Percentiles rank a stretch among this genome's conserved stretches.
phyloP scores from a whole-genome alignment of 371 early-diverging fungal genomes.

The Syncephalastrum sp. region DNA sequence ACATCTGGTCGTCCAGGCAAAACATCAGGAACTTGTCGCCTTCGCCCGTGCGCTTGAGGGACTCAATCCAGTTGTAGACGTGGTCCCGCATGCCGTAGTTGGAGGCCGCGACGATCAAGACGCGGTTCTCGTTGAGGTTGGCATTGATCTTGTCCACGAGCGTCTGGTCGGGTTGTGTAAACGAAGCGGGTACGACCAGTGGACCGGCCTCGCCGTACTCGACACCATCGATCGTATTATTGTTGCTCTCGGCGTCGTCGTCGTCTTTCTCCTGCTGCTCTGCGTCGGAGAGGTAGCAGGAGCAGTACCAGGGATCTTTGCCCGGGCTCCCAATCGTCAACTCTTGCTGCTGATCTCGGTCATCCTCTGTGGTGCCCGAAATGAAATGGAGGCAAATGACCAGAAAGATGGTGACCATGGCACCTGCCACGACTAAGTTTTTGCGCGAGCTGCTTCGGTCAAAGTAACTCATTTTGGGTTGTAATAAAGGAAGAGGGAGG shows the following conservation, averaged over 20 bases:
- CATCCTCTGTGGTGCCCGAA: too few species aligned
- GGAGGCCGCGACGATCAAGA: constrained; percentile 17
- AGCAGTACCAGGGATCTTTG: constrained; percentile 12
- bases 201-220: background rate
- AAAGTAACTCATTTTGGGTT: too few species aligned
- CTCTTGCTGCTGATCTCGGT: too few species aligned
- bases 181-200: constrained; percentile 12
- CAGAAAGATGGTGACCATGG: too few species aligned
- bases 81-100: constrained; percentile 28
- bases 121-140: constrained; percentile 14
- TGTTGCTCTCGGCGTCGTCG: too few species aligned
- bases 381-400: too few species aligned
- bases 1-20: constrained; percentile 26
- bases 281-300: constrained; percentile 13
- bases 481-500: too few species aligned
- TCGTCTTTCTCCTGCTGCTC: background rate
- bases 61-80: constrained; percentile 30
- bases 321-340: too few species aligned
- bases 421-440: too few species aligned
- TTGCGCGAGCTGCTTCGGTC: too few species aligned
- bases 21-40: constrained; percentile 20
- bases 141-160: constrained; percentile 19
- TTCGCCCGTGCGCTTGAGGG: constrained; percentile 23
- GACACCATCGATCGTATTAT: background rate
- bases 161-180: constrained; percentile 5